These are phyloP conservation scores for Whalleya microplaca DNA, from an alignment of 2,329 filamentous ascomycete genomes.

Conservation along the genomic window DNA sequence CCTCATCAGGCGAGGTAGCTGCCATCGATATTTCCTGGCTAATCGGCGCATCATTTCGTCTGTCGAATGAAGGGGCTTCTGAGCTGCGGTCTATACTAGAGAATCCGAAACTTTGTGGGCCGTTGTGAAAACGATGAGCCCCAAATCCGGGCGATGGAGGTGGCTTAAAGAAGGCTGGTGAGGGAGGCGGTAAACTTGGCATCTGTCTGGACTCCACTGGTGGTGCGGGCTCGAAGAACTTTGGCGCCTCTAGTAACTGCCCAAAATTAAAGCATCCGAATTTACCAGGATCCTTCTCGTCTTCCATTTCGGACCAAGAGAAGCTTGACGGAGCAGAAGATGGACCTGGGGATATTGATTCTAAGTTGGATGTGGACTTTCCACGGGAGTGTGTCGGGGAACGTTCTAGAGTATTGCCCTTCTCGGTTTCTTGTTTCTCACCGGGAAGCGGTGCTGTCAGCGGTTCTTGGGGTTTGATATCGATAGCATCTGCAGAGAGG, in stretches of 20 bases:
- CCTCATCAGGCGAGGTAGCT: conserved; percentile 47
- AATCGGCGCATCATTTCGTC: conserved; percentile 21
- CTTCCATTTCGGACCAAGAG: conserved; percentile 59
- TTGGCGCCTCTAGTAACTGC: conserved; percentile 40
- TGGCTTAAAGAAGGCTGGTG: conserved; percentile 36
- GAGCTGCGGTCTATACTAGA: conserved; percentile 40
- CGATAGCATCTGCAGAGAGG: conserved; percentile 62
- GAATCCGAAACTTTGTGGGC: conserved; percentile 47
- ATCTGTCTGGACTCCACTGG: conserved; percentile 12
- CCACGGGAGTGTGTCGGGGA: conserved; percentile 53
- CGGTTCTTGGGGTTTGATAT: conserved; percentile 57
- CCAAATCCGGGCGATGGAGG: conserved; percentile 47
- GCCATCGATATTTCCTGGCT: conserved; percentile 43
- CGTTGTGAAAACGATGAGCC: conserved; percentile 42
- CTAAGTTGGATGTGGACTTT: conserved; percentile 56
- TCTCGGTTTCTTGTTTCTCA: conserved; percentile 52
- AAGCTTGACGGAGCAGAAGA: conserved; percentile 69
- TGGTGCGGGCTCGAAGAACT: conserved; percentile 37
- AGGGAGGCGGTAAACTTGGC: conserved; percentile 29
- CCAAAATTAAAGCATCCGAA: conserved; percentile 47
- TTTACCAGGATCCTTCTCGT: conserved; percentile 45
- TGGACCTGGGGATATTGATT: conserved; percentile 62
- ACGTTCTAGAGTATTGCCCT: conserved; percentile 45
- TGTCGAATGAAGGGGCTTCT: conserved; percentile 30
- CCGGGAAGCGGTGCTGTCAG: conserved; percentile 63